phyloP scores from a whole-genome alignment of 768 basidiomycete species.

The Termitomyces sp. region DNA sequence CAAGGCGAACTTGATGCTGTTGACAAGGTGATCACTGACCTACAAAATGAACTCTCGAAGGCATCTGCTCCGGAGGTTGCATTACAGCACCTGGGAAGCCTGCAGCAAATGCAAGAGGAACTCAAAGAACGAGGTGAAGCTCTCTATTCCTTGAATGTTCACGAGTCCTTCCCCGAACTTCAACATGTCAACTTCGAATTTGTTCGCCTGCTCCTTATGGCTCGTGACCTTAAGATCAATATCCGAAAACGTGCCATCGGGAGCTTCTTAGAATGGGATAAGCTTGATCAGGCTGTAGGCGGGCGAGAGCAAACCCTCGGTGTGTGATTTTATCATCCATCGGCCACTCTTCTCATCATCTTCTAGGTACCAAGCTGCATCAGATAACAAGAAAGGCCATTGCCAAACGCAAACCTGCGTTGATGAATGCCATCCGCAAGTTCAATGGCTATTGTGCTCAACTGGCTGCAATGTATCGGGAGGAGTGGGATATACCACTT shows the following conservation, averaged over 20 bases:
- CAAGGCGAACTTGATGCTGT: too few species aligned
- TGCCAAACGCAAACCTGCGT: constrained; percentile 21
- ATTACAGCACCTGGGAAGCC: too few species aligned
- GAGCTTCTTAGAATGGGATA: constrained; percentile 32
- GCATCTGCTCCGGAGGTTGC: too few species aligned
- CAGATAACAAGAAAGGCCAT: constrained; percentile 26
- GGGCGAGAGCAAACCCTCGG: constrained; percentile 25
- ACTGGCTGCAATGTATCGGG: constrained; percentile 16
- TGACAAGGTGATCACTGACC: too few species aligned
- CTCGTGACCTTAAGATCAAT: constrained; percentile 32
- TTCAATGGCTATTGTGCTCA: constrained; percentile 20
- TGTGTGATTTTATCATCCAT: constrained; percentile 5
- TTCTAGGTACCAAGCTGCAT: constrained; percentile 26
- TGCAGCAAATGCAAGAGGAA: too few species aligned
- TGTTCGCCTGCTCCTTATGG: constrained; percentile 24
- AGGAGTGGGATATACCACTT: constrained; percentile 22
- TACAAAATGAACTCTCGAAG: too few species aligned
- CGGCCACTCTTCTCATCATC: constrained; percentile 17
- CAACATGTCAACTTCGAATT: constrained; percentile 21
- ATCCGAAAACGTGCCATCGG: constrained; percentile 26
- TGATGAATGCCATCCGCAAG: constrained; percentile 22
- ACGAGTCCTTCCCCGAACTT: constrained; percentile 25
- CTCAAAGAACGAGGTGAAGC: too few species aligned
- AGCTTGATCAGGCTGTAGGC: constrained; percentile 24
- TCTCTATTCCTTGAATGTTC: constrained; percentile 21